Evolutionary conservation across 1,284 basidiomycete genomes (phyloP), one percentile per base, ranked within the genome.

Genomic region (Stereum hirsutum): DNA sequence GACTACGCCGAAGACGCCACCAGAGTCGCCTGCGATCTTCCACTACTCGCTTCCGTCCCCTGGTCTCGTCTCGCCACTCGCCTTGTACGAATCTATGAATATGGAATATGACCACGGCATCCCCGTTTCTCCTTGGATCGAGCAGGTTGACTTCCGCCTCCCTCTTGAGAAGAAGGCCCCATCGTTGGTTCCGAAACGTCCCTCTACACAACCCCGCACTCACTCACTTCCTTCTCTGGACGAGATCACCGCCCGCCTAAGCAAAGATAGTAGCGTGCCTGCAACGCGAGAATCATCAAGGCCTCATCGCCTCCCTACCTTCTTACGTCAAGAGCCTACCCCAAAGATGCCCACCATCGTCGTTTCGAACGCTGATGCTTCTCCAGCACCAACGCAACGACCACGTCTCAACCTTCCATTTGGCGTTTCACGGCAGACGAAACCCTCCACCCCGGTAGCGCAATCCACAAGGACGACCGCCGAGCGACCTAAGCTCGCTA

Each of bases 11-110:
- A 78, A 77, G 60, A 82, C 76, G 4, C 78, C 79, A 34, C 77
- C 77, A 5, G 80, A 82, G 48, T 85, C 81, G 12, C 81, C 81
- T 43, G 70, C 75, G 15, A 72, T 82, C 49, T 79, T 78, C 59
- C 78, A 81, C 57, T 81, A 75, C 61, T 69, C 71, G 40, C 67
- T 85, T 45, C 83, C 81, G 15, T 83, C 80, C 21, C 75, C 76
- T 0, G 78, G 78, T 28, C 67, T 84, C 40, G 67, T 70, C 30
- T 82, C 81, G 4, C 81, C 81, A 0, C 63, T 79, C 37, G 68
- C 72, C 2, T 59, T 76, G 26, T 81, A 78, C 53, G 77, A 81
- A 54, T 63, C 69, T 12, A 53, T 79, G 43, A 56, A 57, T 17
- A 49, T 55, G 37, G 66, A 68, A 46, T 61, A 65, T 5, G 7